Base-by-base conservation (phyloP, 768 basidiomycete genomes). In the Lentinus brumalis region DNA sequence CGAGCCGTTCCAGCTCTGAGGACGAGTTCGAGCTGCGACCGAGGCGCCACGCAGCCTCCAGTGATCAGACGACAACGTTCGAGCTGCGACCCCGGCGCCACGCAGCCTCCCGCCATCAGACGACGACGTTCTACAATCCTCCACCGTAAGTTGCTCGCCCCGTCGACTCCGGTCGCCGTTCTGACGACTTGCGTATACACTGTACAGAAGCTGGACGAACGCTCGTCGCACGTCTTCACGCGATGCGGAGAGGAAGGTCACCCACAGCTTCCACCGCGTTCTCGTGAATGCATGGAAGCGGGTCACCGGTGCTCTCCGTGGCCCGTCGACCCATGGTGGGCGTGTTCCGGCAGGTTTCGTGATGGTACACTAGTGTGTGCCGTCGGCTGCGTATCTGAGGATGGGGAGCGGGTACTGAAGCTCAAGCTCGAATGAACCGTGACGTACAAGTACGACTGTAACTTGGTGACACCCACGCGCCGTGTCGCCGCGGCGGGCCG, bases 211-310 rank as follows among this genome's bases (percentile, higher is more conserved):
- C 15, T 16, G 18, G 5, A 16, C 42, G 18, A 44, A 4, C 6
- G 42, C 14, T 14, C 42, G 18, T 6, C 42, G 42, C 14, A 14
- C 15, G 1, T 3, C 14, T 4, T 6, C 42, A 44, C 42, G 42
- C 15, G 42, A 44, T 1, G 18, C 54, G 9, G 12, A 32, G 12
- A 5, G 42, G 5, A 5, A 7, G 8, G 10, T 40, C 9, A 35
- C 55, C 2, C 55, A 47, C 16, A 26, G 49, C 9, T 26, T 56
- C 7, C 55, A 29, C 5, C 54, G 60, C 16, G 54, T 55, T 6
- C 18, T 61, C 15, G 35, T 56, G 3, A 26, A 11, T 14, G 50
- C 41, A 14, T 61, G 60, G 60, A 61, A 61, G 32, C 50, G 55
- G 1, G 1, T 56, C 5, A 56, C 55, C 2, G 32, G 18, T 3